Base-by-base conservation (phyloP, 2,329 filamentous ascomycete species). In the Penicillium sp. region DNA sequence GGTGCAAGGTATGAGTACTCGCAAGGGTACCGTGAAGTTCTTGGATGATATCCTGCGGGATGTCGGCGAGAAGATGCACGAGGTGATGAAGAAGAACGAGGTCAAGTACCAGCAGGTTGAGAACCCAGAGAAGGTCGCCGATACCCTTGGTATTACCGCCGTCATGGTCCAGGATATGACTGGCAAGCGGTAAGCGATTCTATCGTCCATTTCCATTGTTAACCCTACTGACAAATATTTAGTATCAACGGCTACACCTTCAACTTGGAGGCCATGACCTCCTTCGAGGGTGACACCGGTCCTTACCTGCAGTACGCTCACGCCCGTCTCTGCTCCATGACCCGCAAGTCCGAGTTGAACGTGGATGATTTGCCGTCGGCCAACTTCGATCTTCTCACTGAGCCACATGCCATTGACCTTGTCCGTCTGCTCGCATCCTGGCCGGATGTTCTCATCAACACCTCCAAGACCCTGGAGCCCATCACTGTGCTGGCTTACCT, bases 111-210 rank as follows among this genome's bases (percentile, higher is more conserved):
- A 85, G 54, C 92, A 97, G 75, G 88, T 99, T 20, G 89, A 88
- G 68, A 81, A 97, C 73, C 93, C 93, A 0, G 86, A 85, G 52
- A 83, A 85, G 52, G 89, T 87, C 9, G 92, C 94, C 58, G 94
- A 97, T 77, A 90, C 85, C 11, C 83, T 97, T 3, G 94, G 93
- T 60, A 97, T 97, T 71, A 92, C 89, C 61, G 89, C 89, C 69
- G 93, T 97, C 70, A 97, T 97, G 92, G 91, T 96, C 20, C 93
- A 97, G 76, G 94, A 97, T 70, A 96, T 97, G 91, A 89, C 85
- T 62, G 94, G 93, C 73, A 97, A 97, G 85, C 85, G 90, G 87
- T 88, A 75, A 62, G 82, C 68, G 2, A 6, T 27, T 37, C 11
- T 11, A 31, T 37, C 3, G 14, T 14, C 12, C 9, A 3, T 6